Evolutionary conservation across 805 yeast genomes (phyloP), one percentile per base, ranked within the genome.

Genomic region (Starmerella vaccinii): DNA sequence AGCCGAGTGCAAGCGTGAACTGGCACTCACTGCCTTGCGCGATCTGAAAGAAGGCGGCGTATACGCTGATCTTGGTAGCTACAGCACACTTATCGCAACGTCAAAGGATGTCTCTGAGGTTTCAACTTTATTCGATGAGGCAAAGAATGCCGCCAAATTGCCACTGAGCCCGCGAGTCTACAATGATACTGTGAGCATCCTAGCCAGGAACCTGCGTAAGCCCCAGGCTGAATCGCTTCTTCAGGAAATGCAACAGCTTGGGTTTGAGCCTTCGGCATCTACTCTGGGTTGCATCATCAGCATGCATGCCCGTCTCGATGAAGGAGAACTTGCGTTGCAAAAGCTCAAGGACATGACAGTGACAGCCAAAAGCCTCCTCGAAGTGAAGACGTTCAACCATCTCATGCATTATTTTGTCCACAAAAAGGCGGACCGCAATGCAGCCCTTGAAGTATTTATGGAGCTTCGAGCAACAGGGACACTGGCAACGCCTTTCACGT

Each of bases 341-440:
- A 29, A 42, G 23, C 32, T 55, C n/a, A 46, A 54, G 46, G 16
- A 12, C 7, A 24, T 54, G 38, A 32, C 52, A 3, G 16, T 10
- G 6, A 32, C 30, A 2, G 18, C 27, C 9, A 50, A 49, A 38
- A 34, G 49, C 18, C 49, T 54, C 26, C 47, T 55, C 9, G 43
- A 38, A 13, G 52, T 50, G 12, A 45, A 49, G 15, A 70, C 71
- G 5, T 70, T 63, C 59, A 71, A 71, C 55, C 59, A 59, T 16
- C 56, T 71, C 61, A 58, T 71, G 54, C 69, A 67, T 55, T 67
- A 59, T 51, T 70, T 65, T 53, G 65, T 71, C 12, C 63, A 62
- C 39, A 58, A 59, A 19, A 57, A 58, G 43, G 50, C 57, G 8
- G 67, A 70, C 49, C 60, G 67, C 12, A 55, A 52, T 12, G 54